A percentile compares a stretch with the other conserved stretches of the same genome.
Evolutionary conservation across 208 protist species (phyloP).

Genomic region (Wallacemonas rigidus): DNA sequence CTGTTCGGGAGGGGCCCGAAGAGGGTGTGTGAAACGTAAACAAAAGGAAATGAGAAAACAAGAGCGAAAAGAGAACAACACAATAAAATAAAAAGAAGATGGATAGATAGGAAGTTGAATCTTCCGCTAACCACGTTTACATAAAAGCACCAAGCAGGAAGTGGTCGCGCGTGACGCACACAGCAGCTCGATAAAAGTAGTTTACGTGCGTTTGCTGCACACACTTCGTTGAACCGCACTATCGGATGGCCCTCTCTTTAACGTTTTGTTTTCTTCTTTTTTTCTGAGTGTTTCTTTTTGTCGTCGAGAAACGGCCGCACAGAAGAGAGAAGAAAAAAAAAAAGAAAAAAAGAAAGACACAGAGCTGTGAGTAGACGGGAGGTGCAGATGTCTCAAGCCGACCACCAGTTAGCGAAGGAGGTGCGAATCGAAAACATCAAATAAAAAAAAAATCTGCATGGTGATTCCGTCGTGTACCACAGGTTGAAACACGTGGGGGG

Average conservation of each 20-base stretch:
- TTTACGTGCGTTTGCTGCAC: no score
- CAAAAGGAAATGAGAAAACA: constrained; percentile 13
- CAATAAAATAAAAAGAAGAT: constrained; percentile 16
- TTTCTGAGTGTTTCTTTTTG: constrained; percentile 17
- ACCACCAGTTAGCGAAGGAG: neutral
- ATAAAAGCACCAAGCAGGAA: neutral
- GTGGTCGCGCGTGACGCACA: no score
- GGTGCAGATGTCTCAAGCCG: neutral
- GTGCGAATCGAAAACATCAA: neutral
- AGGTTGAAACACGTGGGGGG: neutral
- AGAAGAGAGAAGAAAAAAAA: neutral
- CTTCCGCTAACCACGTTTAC: neutral
- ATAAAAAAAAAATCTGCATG: neutral
- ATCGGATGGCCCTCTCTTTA: neutral
- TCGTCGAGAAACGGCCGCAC: neutral
- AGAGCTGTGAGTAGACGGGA: neutral
- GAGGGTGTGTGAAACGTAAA: neutral
- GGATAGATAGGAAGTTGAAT: neutral
- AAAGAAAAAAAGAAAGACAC: neutral
- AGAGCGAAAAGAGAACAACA: neutral
- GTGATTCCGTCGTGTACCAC: neutral
- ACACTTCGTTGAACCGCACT: no score
- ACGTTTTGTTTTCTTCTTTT: constrained; percentile 17
- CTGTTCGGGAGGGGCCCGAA: no score
- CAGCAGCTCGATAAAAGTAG: no score